A percentile compares a stretch with the other conserved stretches of the same genome.
Evolutionary conservation across 2,329 filamentous ascomycete species (phyloP).

Genomic region (Sclerotiophoma versabilis): DNA sequence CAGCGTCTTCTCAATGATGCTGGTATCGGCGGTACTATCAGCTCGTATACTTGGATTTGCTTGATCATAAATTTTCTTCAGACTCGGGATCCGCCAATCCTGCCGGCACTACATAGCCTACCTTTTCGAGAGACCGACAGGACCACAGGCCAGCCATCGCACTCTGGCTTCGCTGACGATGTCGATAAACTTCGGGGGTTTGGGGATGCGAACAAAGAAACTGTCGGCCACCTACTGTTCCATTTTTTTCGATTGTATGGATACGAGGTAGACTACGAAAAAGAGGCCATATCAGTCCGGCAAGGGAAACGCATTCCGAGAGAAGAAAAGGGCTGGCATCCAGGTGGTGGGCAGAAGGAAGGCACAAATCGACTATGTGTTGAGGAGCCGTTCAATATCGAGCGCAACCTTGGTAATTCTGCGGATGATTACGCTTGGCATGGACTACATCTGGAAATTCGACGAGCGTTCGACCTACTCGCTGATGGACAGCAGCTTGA

Average conservation of each 20-base stretch:
- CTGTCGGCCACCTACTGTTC: slow-evolving; percentile 85
- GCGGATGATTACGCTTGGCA: slow-evolving; percentile 94
- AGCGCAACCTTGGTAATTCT: slow-evolving; percentile 91
- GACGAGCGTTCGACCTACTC: slow-evolving; percentile 84
- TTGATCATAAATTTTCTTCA: slow-evolving; percentile 97
- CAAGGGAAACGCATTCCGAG: slow-evolving; percentile 80
- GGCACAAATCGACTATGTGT: slow-evolving; percentile 81
- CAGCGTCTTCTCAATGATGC: slow-evolving; percentile 93
- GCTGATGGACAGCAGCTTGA: slow-evolving; percentile 76
- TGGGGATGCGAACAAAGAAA: slow-evolving; percentile 80
- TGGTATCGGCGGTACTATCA: slow-evolving; percentile 90
- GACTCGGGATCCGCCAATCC: slow-evolving; percentile 79
- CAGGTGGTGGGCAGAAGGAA: slow-evolving; percentile 58
- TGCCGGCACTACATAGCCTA: slow-evolving; percentile 84
- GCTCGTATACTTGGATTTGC: slow-evolving; percentile 99
- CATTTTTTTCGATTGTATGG: slow-evolving; percentile 96
- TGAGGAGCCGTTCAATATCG: slow-evolving; percentile 93
- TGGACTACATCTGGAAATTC: slow-evolving; percentile 87
- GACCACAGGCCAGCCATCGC: slow-evolving; percentile 64
- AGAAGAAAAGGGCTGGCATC: slow-evolving; percentile 86
- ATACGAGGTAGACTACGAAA: slow-evolving; percentile 90
- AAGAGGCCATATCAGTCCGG: slow-evolving; percentile 82
- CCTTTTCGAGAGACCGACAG: slow-evolving; percentile 67
- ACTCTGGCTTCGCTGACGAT: slow-evolving; percentile 87
- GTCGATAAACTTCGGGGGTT: slow-evolving; percentile 75